Conservation (phyloP, 306 rosid genomes). For the Fragaria nilgerrensis region DNA sequence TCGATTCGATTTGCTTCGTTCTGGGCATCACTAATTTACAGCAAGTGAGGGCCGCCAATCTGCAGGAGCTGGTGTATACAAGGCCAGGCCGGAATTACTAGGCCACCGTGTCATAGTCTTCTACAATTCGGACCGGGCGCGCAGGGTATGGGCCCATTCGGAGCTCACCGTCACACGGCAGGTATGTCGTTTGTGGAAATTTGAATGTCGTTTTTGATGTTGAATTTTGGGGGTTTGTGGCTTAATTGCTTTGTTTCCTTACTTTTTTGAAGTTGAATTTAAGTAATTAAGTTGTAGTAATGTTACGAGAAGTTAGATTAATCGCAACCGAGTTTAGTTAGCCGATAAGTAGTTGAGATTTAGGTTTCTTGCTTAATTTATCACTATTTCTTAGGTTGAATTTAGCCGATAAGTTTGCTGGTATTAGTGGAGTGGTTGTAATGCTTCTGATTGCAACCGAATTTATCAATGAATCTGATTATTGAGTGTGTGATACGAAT, state of each 20-base stretch:
- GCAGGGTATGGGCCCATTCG: conserved; percentile 74
- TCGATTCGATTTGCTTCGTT: conserved; percentile 89
- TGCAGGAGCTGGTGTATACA: conserved; percentile 95
- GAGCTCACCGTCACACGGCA: conserved; percentile 94
- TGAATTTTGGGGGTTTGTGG: background rate
- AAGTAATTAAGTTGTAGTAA: background rate
- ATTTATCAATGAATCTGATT: too few species aligned
- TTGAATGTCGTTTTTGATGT: conserved; percentile 1
- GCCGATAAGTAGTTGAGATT: background rate
- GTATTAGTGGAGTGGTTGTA: too few species aligned
- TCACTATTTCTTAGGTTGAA: background rate
- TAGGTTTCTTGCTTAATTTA: background rate
- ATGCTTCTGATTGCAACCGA: too few species aligned
- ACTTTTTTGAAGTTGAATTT: background rate
- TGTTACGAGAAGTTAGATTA: background rate
- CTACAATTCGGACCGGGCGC: conserved; percentile 61
- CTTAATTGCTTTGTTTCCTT: background rate
- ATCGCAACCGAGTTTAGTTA: background rate
- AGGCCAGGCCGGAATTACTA: conserved; percentile 95
- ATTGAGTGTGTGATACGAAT: too few species aligned
- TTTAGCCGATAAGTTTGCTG: too few species aligned
- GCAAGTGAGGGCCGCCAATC: conserved; percentile 92
- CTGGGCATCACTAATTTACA: conserved; percentile 87
- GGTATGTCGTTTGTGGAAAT: conserved; percentile 30
- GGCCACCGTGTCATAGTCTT: conserved; percentile 88